These are phyloP conservation scores for Dryas integrifolia DNA, from an alignment of 331 rosid species.

Conservation along the genomic window DNA sequence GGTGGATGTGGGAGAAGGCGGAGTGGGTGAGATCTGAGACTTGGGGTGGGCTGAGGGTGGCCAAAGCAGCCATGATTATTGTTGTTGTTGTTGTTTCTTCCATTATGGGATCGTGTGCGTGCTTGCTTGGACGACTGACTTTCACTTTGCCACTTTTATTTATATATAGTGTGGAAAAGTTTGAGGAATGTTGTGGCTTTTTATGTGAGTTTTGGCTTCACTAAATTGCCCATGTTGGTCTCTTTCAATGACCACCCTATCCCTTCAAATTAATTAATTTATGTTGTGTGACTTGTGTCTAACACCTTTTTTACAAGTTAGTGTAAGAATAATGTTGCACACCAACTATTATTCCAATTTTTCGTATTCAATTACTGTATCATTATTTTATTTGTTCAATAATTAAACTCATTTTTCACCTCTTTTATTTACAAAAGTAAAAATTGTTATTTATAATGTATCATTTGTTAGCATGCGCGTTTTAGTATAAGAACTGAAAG, in stretches of 20 bases:
- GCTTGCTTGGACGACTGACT: not conserved
- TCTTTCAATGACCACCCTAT: slow-evolving; percentile 27
- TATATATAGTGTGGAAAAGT: not conserved
- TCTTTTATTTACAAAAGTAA: too few relatives aligned
- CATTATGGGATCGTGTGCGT: slow-evolving; percentile 68
- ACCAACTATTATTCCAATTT: too few relatives aligned
- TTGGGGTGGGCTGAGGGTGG: slow-evolving; percentile 56
- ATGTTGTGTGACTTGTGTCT: too few relatives aligned
- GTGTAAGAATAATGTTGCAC: too few relatives aligned
- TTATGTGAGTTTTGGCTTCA: slow-evolving; percentile 27
- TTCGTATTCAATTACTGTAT: too few relatives aligned
- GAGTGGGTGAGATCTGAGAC: slow-evolving; percentile 63
- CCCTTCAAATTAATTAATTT: slow-evolving; percentile 3
- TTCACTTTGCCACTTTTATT: slow-evolving; percentile 20
- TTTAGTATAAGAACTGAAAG: too few relatives aligned
- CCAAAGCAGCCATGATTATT: slow-evolving; percentile 59
- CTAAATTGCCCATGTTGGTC: slow-evolving; percentile 10
- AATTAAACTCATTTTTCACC: too few relatives aligned
- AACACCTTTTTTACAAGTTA: too few relatives aligned
- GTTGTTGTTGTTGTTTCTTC: slow-evolving; percentile 36
- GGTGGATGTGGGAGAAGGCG: slow-evolving; percentile 47
- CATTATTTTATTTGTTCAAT: too few relatives aligned
- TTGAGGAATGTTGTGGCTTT: slow-evolving; percentile 33
- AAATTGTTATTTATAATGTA: too few relatives aligned
- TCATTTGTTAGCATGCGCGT: too few relatives aligned